Percentiles rank a stretch among this genome's conserved stretches.
phyloP scores from a whole-genome alignment of 306 rosid genomes.

The Myrica gale region DNA sequence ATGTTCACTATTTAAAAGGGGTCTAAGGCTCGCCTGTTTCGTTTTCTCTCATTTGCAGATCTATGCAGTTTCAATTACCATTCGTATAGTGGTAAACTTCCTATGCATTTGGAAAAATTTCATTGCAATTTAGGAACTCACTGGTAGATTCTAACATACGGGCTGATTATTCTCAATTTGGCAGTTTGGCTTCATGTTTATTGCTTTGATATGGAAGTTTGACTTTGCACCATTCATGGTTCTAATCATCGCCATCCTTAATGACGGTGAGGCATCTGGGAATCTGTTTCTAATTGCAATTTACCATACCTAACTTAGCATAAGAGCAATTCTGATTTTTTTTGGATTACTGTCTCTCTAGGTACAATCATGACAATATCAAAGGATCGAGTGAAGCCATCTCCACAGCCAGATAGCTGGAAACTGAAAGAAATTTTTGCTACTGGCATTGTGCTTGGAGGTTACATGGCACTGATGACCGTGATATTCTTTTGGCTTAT shows the following conservation, averaged over 20 bases:
- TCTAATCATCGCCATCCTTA: constrained; percentile 85
- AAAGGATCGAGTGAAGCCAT: constrained; percentile 96
- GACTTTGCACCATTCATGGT: constrained; percentile 99
- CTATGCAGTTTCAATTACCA: constrained; percentile 97
- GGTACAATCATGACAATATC: constrained; percentile 99
- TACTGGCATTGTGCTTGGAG: constrained; percentile 93
- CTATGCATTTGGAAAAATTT: too few species aligned
- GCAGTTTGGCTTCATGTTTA: constrained; percentile 96
- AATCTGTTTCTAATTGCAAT: background rate
- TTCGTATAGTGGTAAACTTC: constrained; percentile 86
- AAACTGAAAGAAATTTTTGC: constrained; percentile 93
- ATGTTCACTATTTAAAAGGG: background rate
- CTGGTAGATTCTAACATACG: constrained; percentile 1
- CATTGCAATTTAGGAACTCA: background rate
- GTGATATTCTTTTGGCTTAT: constrained; percentile 87
- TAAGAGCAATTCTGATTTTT: constrained; percentile 18
- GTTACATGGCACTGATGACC: constrained; percentile 95
- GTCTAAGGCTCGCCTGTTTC: constrained; percentile 20
- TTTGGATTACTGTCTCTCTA: constrained; percentile 26
- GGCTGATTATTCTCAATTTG: constrained; percentile 26
- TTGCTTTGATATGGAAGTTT: constrained; percentile 92
- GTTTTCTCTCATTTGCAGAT: constrained; percentile 57
- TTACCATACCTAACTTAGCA: constrained; percentile 4
- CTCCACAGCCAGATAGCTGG: constrained; percentile 96
- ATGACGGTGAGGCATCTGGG: constrained; percentile 68